Evolutionary conservation across 208 protist genomes (phyloP).

Genomic region (Wallacemonas collosoma): DNA sequence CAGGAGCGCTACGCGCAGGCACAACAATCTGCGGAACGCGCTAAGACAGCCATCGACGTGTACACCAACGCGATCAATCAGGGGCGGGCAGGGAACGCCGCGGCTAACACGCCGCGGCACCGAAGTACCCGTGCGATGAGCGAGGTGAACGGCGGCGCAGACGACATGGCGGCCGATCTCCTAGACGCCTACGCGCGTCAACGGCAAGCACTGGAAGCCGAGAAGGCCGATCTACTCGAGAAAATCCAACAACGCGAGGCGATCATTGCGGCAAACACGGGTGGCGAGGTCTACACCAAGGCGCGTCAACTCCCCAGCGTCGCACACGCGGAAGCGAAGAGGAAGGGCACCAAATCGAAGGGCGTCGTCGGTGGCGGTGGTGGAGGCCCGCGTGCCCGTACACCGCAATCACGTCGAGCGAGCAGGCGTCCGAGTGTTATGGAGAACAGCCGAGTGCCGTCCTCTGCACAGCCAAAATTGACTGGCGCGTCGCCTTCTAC

Average conservation of each 20-base stretch:
- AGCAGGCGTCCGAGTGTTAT: slow-evolving; percentile 1
- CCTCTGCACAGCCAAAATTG: slow-evolving; percentile 6
- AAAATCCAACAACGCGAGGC: slow-evolving; percentile 21
- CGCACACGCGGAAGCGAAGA: neutral
- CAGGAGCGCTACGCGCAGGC: slow-evolving; percentile 31
- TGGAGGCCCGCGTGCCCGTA: neutral
- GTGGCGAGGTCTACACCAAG: slow-evolving; percentile 16
- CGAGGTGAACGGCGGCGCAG: neutral
- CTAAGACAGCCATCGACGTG: slow-evolving; percentile 41
- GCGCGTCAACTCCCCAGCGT: slow-evolving; percentile 1
- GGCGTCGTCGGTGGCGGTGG: neutral
- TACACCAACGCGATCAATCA: slow-evolving; percentile 42
- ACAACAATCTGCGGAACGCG: slow-evolving; percentile 27
- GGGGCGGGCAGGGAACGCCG: neutral
- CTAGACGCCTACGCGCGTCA: slow-evolving; percentile 15
- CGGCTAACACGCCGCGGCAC: neutral
- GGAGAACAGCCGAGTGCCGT: neutral
- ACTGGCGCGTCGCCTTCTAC: neutral
- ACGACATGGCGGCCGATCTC: slow-evolving; percentile 3
- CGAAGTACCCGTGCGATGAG: neutral
- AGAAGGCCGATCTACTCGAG: slow-evolving; percentile 8
- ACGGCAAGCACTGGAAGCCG: slow-evolving; percentile 9
- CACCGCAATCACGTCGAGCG: slow-evolving; percentile 2
- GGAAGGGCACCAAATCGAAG: neutral
- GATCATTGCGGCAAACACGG: slow-evolving; percentile 20